Evolutionary conservation across 2,329 filamentous ascomycete genomes (phyloP).

Genomic region (Xylaria polymorpha): DNA sequence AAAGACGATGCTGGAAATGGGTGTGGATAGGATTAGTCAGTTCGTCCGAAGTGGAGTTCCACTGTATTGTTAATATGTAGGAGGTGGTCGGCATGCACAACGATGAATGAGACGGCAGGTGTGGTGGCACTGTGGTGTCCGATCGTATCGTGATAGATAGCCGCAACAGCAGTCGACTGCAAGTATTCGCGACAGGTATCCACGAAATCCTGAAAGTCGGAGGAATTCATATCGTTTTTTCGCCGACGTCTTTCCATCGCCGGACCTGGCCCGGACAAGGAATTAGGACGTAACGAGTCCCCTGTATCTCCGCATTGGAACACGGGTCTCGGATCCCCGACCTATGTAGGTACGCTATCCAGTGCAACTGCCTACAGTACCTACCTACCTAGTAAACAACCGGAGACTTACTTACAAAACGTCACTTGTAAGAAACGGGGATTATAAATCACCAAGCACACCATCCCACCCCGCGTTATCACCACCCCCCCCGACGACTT

Average conservation of each 20-base stretch:
- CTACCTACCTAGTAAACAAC: not conserved
- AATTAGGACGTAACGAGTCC: not conserved
- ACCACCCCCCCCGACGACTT: not conserved
- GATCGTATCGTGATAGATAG: no score
- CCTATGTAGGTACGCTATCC: no score
- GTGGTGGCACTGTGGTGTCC: not conserved
- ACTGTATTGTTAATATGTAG: no score
- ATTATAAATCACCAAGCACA: conserved; percentile 31
- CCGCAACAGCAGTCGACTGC: no score
- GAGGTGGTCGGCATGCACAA: no score
- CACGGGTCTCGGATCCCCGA: no score
- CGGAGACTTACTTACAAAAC: conserved; percentile 7
- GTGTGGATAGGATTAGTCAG: no score
- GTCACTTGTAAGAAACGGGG: not conserved
- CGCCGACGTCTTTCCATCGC: not conserved
- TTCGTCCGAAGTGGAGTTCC: no score
- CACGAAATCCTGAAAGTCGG: not conserved
- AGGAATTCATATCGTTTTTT: not conserved
- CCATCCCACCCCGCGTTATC: conserved; percentile 27
- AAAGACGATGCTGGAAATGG: no score
- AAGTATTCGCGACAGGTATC: not conserved
- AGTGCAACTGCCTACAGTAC: no score
- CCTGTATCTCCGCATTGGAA: not conserved
- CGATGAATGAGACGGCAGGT: not conserved
- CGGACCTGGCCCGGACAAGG: not conserved